These are phyloP conservation scores for Coriolopsis trogii DNA, from an alignment of 1,284 basidiomycete genomes.

Conservation along the genomic window DNA sequence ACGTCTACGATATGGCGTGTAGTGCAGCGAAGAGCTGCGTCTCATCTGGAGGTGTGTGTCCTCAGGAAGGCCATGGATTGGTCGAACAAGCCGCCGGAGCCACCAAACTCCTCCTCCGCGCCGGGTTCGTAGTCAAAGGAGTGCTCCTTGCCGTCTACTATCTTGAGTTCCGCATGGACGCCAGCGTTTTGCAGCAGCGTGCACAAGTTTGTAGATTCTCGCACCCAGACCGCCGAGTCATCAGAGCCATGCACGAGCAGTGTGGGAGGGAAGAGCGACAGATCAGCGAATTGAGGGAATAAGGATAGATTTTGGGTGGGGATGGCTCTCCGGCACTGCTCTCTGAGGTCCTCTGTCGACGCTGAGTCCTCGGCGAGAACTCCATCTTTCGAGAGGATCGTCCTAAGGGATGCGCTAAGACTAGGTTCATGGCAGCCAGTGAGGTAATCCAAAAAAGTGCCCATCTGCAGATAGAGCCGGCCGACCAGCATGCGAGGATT, in stretches of 20 bases:
- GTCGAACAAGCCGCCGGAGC: constrained; percentile 38
- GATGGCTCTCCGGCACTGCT: constrained; percentile 29
- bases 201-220: constrained; percentile 50
- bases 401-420: constrained; percentile 47
- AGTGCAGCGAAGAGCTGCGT: not conserved
- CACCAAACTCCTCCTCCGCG: constrained; percentile 41
- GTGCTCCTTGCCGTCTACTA: constrained; percentile 55
- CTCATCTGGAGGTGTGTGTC: constrained; percentile 2
- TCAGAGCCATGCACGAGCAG: constrained; percentile 56
- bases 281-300: constrained; percentile 56
- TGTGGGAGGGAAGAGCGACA: constrained; percentile 52
- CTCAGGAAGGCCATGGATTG: constrained; percentile 37
- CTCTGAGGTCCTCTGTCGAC: not conserved
- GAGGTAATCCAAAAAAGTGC: constrained; percentile 60
- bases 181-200: constrained; percentile 40
- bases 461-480: constrained; percentile 61
- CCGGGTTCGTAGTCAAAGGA: constrained; percentile 54
- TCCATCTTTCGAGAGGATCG: not conserved
- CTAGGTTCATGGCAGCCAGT: constrained; percentile 58
- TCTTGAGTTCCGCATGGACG: constrained; percentile 41
- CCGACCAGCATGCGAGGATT: constrained; percentile 64
- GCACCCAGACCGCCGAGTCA: constrained; percentile 54
- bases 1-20: not conserved
- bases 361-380: not conserved
- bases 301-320: constrained; percentile 42